Percentiles rank a stretch among this genome's conserved stretches.
These are phyloP conservation scores for Quercus robur DNA, from an alignment of 306 rosid species.

Conservation along the genomic window DNA sequence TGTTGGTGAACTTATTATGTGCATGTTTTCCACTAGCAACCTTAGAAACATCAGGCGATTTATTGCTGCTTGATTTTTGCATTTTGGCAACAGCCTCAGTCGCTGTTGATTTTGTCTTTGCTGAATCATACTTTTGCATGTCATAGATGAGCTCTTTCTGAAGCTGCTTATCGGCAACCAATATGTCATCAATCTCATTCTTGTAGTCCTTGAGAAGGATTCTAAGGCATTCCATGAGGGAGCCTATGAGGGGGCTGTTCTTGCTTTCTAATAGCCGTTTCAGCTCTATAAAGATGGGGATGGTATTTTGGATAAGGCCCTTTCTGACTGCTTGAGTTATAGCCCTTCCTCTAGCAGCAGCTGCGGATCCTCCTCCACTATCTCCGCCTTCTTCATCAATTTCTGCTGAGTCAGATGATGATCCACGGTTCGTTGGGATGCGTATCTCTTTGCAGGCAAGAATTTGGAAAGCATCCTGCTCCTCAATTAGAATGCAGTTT, in stretches of 20 bases:
- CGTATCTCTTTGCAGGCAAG: conserved; percentile 91
- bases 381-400: conserved; percentile 76
- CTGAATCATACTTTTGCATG: conserved; percentile 75
- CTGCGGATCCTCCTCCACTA: conserved; percentile 28
- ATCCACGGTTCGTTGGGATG: conserved; percentile 47
- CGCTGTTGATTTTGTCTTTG: conserved; percentile 62
- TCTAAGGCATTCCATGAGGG: conserved; percentile 92
- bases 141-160: conserved; percentile 86
- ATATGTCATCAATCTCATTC: conserved; percentile 81
- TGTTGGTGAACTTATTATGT: conserved; percentile 4
- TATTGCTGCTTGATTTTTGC: conserved; percentile 35
- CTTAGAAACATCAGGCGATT: conserved; percentile 34
- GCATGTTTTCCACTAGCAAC: conserved; percentile 21
- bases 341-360: conserved; percentile 72
- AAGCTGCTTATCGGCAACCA: conserved; percentile 93
- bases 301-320: conserved; percentile 75
- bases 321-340: conserved; percentile 79
- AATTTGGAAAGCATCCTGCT: conserved; percentile 77
- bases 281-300: conserved; percentile 91
- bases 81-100: conserved; percentile 49
- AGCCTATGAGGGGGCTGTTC: conserved; percentile 84
- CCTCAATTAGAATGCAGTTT: conserved; percentile 18
- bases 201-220: conserved; percentile 88
- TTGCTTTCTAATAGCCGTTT: conserved; percentile 78
- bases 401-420: conserved; percentile 62